phyloP scores from a whole-genome alignment of 176 grass and related monocot species.

The Bromus sterilis region DNA sequence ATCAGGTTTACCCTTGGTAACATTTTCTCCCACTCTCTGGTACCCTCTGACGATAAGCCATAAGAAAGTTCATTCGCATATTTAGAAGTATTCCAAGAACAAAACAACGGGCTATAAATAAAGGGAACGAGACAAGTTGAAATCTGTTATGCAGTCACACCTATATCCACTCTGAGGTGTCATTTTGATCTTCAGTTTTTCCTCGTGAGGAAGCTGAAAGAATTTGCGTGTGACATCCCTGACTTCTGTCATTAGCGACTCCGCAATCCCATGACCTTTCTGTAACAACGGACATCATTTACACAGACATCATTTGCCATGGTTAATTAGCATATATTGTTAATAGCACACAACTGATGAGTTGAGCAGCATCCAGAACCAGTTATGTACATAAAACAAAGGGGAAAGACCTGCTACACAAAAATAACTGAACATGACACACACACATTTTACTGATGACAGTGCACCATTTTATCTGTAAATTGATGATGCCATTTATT shows the following conservation, averaged over 20 bases:
- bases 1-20: constrained; percentile 88
- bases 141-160: constrained; percentile 4
- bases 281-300: constrained; percentile 7
- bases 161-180: constrained; percentile 72
- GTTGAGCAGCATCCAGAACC: neutral
- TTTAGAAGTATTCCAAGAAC: neutral
- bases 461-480: neutral
- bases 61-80: neutral
- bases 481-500: neutral
- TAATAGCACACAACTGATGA: neutral
- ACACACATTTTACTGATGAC: neutral
- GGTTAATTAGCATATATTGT: neutral
- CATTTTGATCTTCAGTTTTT: constrained; percentile 94
- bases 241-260: constrained; percentile 67
- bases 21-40: constrained; percentile 69
- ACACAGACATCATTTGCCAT: neutral
- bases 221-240: constrained; percentile 57
- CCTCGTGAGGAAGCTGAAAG: constrained; percentile 71
- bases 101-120: neutral
- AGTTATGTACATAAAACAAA: neutral
- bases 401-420: neutral
- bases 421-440: neutral
- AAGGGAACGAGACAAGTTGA: neutral
- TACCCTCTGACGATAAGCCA: constrained; percentile 53
- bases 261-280: constrained; percentile 77